Evolutionary conservation across 2,329 filamentous ascomycete genomes (phyloP).

Genomic region (Calonectria pteridis): DNA sequence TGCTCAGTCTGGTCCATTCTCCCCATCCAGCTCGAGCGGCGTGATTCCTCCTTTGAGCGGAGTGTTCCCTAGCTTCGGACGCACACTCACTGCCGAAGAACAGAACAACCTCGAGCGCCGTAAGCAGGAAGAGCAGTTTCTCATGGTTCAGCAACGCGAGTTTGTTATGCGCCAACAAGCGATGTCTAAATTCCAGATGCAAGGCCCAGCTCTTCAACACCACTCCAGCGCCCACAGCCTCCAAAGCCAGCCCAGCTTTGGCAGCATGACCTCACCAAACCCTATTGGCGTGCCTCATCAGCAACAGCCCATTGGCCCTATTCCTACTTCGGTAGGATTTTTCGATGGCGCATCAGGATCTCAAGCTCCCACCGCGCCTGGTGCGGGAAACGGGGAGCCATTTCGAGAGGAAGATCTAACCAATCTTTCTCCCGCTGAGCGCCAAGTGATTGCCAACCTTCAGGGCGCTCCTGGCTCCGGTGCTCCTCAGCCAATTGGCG

Average conservation of each 20-base stretch:
- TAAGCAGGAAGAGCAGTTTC: conserved; percentile 98
- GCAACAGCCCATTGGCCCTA: conserved; percentile 67
- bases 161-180: conserved; percentile 88
- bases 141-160: conserved; percentile 96
- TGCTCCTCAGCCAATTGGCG: conserved; percentile 55
- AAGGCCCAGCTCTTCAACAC: conserved; percentile 76
- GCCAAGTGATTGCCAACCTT: conserved; percentile 62
- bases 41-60: conserved; percentile 91
- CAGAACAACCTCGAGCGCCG: conserved; percentile 96
- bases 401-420: conserved; percentile 81
- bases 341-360: conserved; percentile 70
- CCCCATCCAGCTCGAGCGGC: conserved; percentile 65
- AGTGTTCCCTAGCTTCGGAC: conserved; percentile 95
- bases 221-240: conserved; percentile 96
- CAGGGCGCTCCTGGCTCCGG: conserved; percentile 36
- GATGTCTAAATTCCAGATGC: conserved; percentile 79
- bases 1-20: conserved; percentile 62
- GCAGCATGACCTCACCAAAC: conserved; percentile 91
- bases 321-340: conserved; percentile 75
- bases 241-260: conserved; percentile 96
- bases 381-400: conserved; percentile 58
- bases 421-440: conserved; percentile 68
- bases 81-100: conserved; percentile 95
- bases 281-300: conserved; percentile 71
- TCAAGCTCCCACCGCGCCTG: conserved; percentile 40